phyloP scores from a whole-genome alignment of 768 basidiomycete genomes.

The Lactarius akahatsu region DNA sequence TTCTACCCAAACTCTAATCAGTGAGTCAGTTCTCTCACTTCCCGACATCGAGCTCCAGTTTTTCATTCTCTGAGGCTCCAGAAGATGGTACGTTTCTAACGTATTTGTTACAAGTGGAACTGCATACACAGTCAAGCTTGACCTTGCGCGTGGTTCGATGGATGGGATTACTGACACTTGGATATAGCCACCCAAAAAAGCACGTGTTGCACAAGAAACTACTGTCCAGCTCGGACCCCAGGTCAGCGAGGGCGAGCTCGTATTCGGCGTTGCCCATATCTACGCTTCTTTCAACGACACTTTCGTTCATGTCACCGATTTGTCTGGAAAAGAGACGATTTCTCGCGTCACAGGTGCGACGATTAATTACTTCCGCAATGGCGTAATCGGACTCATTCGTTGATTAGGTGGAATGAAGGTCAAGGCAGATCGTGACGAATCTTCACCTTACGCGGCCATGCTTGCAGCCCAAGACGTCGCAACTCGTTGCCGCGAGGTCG shows the following conservation, averaged over 20 bases:
- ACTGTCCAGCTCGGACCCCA: constrained; percentile 93
- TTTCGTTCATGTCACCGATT: constrained; percentile 98
- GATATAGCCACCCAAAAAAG: constrained; percentile 86
- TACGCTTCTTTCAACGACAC: constrained; percentile 99
- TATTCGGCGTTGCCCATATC: constrained; percentile 98
- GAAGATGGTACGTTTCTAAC: constrained; percentile 20
- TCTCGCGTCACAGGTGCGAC: constrained; percentile 87
- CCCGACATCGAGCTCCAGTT: background rate
- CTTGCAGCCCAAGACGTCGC: constrained; percentile 98
- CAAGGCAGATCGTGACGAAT: constrained; percentile 99
- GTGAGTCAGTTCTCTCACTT: background rate
- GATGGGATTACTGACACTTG: constrained; percentile 50
- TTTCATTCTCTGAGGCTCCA: background rate
- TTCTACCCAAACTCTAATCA: constrained; percentile 10
- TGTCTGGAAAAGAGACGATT: constrained; percentile 98
- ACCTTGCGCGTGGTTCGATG: constrained; percentile 36
- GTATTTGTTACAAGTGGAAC: background rate
- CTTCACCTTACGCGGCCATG: constrained; percentile 96
- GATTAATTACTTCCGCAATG: constrained; percentile 31
- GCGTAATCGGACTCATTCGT: background rate
- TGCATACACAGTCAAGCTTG: constrained; percentile 7
- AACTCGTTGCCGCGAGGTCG: constrained; percentile 94
- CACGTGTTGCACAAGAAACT: constrained; percentile 75
- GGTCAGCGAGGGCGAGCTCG: constrained; percentile 93
- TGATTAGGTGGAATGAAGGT: constrained; percentile 95